Conservation (phyloP, 73 alveolate species). For the Paramecium sexaurelia region DNA sequence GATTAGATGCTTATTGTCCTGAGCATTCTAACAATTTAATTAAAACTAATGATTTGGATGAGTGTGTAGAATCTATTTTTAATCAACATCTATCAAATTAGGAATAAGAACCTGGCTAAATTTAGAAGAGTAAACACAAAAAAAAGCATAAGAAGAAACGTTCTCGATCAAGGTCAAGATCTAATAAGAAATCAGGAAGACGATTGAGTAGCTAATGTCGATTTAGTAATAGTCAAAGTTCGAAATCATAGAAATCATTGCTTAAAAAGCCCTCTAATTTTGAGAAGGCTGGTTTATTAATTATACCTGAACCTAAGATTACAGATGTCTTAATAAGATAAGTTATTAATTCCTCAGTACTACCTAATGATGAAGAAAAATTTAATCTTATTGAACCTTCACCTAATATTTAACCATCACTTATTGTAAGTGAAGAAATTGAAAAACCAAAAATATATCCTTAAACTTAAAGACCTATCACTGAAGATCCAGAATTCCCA, state of each 20-base stretch:
- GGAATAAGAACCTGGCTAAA: constrained; percentile 7
- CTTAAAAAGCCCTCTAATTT: background rate
- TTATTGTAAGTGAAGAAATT: background rate
- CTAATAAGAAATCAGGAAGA: background rate
- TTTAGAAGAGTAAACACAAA: background rate
- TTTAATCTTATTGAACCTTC: background rate
- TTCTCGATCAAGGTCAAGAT: background rate
- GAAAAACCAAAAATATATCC: background rate
- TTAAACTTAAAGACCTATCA: background rate
- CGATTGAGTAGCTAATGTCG: background rate
- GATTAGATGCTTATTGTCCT: background rate
- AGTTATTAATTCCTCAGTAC: background rate
- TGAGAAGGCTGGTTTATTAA: background rate
- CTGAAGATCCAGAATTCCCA: constrained; percentile 10
- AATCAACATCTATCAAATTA: background rate
- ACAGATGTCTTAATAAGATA: background rate
- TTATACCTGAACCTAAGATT: background rate
- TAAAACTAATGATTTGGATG: background rate
- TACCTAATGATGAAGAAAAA: background rate
- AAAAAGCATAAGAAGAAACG: background rate
- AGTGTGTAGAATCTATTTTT: background rate
- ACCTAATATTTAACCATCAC: background rate
- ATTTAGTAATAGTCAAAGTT: background rate
- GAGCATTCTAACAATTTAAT: background rate
- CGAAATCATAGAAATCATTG: background rate